A percentile compares a stretch with the other conserved stretches of the same genome.
phyloP scores from a whole-genome alignment of 805 yeast genomes.

The Lachancea fermentati region DNA sequence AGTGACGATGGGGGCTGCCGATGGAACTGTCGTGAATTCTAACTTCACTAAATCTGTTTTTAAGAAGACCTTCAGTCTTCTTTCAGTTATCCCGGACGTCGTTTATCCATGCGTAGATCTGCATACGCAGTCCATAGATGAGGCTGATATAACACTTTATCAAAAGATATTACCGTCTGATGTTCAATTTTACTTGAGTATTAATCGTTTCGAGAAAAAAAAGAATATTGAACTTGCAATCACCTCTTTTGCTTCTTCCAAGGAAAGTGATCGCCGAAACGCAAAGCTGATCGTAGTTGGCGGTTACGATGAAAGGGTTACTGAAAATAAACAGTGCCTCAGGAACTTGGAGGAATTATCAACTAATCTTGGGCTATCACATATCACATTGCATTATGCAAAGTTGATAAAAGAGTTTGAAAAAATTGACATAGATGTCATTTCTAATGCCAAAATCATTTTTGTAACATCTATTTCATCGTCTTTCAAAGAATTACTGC shows the following conservation, averaged over 20 bases:
- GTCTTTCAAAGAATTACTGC: constrained; percentile 53
- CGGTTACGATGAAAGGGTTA: constrained; percentile 75
- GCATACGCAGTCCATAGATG: constrained; percentile 20
- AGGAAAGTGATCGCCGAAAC: constrained; percentile 23
- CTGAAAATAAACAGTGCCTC: constrained; percentile 71
- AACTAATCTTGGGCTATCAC: constrained; percentile 39
- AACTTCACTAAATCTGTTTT: constrained; percentile 72
- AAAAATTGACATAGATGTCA: constrained; percentile 25
- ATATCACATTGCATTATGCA: constrained; percentile 38
- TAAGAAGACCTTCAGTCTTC: constrained; percentile 51
- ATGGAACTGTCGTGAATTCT: constrained; percentile 81
- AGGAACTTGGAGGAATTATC: constrained; percentile 51
- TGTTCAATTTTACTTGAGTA: constrained; percentile 51
- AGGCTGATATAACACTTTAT: constrained; percentile 15
- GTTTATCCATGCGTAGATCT: constrained; percentile 64
- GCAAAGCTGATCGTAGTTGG: constrained; percentile 73
- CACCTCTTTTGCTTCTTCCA: constrained; percentile 48
- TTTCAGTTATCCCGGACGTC: constrained; percentile 27
- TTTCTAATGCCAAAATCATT: constrained; percentile 41
- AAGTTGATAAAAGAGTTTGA: constrained; percentile 20
- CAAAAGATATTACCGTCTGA: constrained; percentile 12
- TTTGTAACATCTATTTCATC: constrained; percentile 80
- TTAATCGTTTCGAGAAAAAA: constrained; percentile 85
- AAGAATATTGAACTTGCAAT: constrained; percentile 80
- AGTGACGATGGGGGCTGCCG: constrained; percentile 69